A percentile compares a stretch with the other conserved stretches of the same genome.
phyloP scores from a whole-genome alignment of 495 filamentous ascomycete genomes.

The Elasticomyces elasticus region DNA sequence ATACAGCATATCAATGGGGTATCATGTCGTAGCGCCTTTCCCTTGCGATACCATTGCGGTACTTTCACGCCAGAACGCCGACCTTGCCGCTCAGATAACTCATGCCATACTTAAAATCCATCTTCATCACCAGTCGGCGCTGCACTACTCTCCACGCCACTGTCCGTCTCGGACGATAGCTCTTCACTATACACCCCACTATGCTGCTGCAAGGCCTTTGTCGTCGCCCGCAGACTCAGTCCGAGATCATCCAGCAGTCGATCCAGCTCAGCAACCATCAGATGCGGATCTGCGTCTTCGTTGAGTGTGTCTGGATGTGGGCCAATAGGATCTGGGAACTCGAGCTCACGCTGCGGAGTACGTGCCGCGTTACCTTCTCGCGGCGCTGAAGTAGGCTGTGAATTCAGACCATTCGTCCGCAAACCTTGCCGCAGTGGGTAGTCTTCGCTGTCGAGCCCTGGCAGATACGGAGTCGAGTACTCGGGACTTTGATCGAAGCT shows the following conservation, averaged over 20 bases:
- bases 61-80: too few relatives aligned
- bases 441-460: not conserved
- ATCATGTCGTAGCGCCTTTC: too few relatives aligned
- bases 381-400: not conserved
- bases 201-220: slow-evolving; percentile 12
- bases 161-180: slow-evolving; percentile 5
- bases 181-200: not conserved
- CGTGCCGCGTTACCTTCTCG: not conserved
- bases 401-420: not conserved
- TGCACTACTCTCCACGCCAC: slow-evolving; percentile 9
- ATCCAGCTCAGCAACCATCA: slow-evolving; percentile 46
- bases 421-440: not conserved
- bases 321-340: slow-evolving; percentile 34
- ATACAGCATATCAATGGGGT: not conserved
- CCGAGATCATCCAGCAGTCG: slow-evolving; percentile 35
- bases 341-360: slow-evolving; percentile 6
- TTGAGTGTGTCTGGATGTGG: slow-evolving; percentile 43
- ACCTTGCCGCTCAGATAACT: too few relatives aligned
- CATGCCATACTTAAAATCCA: not conserved
- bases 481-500: slow-evolving; percentile 10
- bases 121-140: slow-evolving; percentile 16
- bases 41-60: too few relatives aligned
- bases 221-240: slow-evolving; percentile 5
- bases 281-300: slow-evolving; percentile 39
- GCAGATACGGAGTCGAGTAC: not conserved